phyloP scores from a whole-genome alignment of 2,329 filamentous ascomycete genomes.

The Verticillium zaregamsianum region DNA sequence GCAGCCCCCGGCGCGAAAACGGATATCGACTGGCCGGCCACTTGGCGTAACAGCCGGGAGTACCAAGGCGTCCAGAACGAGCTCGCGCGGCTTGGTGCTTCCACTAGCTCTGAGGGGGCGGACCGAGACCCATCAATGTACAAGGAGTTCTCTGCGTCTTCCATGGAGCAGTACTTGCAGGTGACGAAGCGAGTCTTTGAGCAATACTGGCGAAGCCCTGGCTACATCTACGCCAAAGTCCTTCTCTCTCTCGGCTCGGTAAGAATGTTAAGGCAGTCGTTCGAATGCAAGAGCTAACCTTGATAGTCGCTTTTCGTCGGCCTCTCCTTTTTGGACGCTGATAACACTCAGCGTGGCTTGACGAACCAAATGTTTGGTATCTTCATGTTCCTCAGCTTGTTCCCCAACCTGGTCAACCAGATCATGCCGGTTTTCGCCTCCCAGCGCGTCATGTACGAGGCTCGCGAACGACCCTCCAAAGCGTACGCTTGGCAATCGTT shows the following conservation, averaged over 20 bases:
- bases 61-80: constrained; percentile 18
- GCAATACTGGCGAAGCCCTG: constrained; percentile 40
- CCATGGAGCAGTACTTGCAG: constrained; percentile 23
- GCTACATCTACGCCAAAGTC: constrained; percentile 57
- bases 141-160: constrained; percentile 26
- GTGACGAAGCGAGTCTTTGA: constrained; percentile 30
- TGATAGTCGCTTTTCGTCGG: constrained; percentile 58
- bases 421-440: constrained; percentile 69
- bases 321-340: constrained; percentile 60
- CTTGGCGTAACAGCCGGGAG: constrained; percentile 40
- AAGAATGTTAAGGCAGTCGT: not conserved
- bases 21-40: constrained; percentile 42
- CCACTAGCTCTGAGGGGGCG: not conserved
- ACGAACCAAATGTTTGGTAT: constrained; percentile 70
- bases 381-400: constrained; percentile 69
- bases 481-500: constrained; percentile 67
- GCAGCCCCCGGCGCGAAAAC: constrained; percentile 39
- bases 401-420: constrained; percentile 60
- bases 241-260: constrained; percentile 15
- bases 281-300: not conserved
- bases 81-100: not conserved
- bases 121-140: constrained; percentile 8
- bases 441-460: constrained; percentile 66
- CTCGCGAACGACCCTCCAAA: constrained; percentile 62
- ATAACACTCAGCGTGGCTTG: constrained; percentile 58